Evolutionary conservation across 306 rosid species (phyloP), one percentile per base, ranked within the genome.

Genomic region (Cucurbita pepo): DNA sequence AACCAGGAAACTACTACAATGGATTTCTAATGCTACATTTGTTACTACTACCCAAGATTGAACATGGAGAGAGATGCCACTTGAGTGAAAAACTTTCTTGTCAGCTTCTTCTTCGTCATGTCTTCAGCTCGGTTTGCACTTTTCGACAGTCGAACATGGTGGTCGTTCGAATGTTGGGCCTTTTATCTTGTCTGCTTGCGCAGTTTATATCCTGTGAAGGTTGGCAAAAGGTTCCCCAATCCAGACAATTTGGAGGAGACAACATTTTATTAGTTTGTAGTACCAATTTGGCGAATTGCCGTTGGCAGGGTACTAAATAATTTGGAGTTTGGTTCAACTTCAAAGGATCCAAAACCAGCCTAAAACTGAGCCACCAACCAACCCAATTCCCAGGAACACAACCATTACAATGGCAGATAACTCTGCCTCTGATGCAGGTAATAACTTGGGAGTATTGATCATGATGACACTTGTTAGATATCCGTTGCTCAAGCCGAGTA

Each of bases 281-380:
- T 30, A 72, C 76, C 62, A 14, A 11, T 44, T 44, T 54, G 53
- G 18, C 21, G 18, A 72, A 56, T 12, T 69, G 43, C 57, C 15
- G 22, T 38, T 40, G 41, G 41, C 38, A 41, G 57, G 64, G 53
- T 40, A 56, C 54, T 72, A 19, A 54, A 55, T 40, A 54, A 44
- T 56, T 54, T 55, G 41, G 76, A 54, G 76, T 69, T 69, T 69
- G 53, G 40, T 54, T 55, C 47, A 56, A 55, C 57, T 48, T 86
- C 80, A 91, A 40, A 90, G 74, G 56, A 86, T 84, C 97, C 97
- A 91, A 75, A 91, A 81, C 99, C 99, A 94, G 62, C 97, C 88
- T 38, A 91, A 80, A 36, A 91, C 86, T 0, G 99, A 94, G 58
- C 99, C 97, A 59, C 89, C 80, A 34, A 82, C 96, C 88, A 94